Conservation (phyloP, 106 monocot species). For the Allium fistulosum region DNA sequence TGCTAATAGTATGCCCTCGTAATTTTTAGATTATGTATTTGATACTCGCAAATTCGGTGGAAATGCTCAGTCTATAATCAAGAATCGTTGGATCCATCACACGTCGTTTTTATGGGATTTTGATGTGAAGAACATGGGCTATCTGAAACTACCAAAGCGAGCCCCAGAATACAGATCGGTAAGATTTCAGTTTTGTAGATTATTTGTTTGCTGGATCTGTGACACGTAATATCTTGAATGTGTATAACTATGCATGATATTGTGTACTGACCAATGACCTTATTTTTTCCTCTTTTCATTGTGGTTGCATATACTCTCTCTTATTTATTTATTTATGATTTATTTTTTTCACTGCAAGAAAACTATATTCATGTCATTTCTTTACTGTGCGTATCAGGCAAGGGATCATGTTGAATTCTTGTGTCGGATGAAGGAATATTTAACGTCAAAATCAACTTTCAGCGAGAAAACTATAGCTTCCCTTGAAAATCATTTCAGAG, state of each 20-base stretch:
- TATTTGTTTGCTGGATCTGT: no score
- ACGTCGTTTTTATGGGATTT: slow-evolving; percentile 98
- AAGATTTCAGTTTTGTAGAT: neutral
- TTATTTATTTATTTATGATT: neutral
- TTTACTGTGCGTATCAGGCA: slow-evolving; percentile 26
- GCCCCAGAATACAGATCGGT: slow-evolving; percentile 74
- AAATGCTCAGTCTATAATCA: slow-evolving; percentile 91
- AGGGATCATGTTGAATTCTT: slow-evolving; percentile 73
- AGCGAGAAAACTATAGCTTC: slow-evolving; percentile 54
- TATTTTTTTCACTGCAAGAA: no score
- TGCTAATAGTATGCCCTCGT: slow-evolving; percentile 1
- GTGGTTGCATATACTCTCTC: neutral
- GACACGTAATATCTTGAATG: no score
- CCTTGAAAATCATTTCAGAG: slow-evolving; percentile 40
- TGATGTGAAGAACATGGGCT: slow-evolving; percentile 67
- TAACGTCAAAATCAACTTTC: slow-evolving; percentile 57
- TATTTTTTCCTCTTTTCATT: neutral
- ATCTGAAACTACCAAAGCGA: slow-evolving; percentile 52
- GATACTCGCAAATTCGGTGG: slow-evolving; percentile 73
- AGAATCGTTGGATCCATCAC: slow-evolving; percentile 86
- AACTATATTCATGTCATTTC: no score
- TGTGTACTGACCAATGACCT: neutral
- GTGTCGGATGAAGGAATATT: slow-evolving; percentile 73
- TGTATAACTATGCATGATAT: no score
- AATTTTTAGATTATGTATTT: slow-evolving; percentile 82